Evolutionary conservation across 1,284 basidiomycete genomes (phyloP).

Genomic region (Polyporus tsugae): DNA sequence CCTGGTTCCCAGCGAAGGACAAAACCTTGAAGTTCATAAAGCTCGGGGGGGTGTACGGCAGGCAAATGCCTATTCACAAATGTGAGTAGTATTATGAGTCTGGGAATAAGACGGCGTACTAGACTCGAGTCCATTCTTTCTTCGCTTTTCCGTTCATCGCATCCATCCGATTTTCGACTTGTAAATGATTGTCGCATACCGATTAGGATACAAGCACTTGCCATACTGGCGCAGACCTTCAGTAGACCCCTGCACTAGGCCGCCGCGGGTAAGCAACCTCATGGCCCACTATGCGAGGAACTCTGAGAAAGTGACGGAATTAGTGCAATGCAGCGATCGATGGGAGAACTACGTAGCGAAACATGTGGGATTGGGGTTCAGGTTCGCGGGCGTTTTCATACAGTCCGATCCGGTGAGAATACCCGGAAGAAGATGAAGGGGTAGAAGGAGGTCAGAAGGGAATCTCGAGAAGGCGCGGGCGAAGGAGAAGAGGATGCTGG

Average conservation of each 20-base stretch:
- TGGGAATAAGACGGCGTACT: not conserved
- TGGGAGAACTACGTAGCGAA: slow-evolving; percentile 14
- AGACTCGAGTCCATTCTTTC: not conserved
- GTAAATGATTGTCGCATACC: not conserved
- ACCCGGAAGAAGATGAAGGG: slow-evolving; percentile 24
- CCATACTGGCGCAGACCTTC: not conserved
- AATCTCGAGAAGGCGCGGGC: slow-evolving; percentile 12
- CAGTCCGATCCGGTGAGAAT: slow-evolving; percentile 27
- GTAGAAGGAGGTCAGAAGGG: slow-evolving; percentile 22
- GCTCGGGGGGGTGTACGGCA: slow-evolving; percentile 2
- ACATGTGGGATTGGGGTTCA: slow-evolving; percentile 14
- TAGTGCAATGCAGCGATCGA: slow-evolving; percentile 24
- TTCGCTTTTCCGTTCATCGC: slow-evolving; percentile 9
- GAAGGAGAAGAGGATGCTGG: slow-evolving; percentile 18
- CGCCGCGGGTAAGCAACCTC: slow-evolving; percentile 4
- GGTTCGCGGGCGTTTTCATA: slow-evolving; percentile 18
- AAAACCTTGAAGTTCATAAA: slow-evolving; percentile 12
- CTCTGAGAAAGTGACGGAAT: not conserved
- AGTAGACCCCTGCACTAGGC: not conserved
- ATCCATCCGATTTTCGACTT: not conserved
- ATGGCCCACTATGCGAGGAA: slow-evolving; percentile 8
- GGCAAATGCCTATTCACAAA: not conserved
- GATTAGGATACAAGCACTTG: not conserved
- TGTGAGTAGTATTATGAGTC: not conserved
- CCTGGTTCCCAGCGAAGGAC: slow-evolving; percentile 3